Base-by-base conservation (phyloP, 331 rosid species). In the Rosa hybrid region DNA sequence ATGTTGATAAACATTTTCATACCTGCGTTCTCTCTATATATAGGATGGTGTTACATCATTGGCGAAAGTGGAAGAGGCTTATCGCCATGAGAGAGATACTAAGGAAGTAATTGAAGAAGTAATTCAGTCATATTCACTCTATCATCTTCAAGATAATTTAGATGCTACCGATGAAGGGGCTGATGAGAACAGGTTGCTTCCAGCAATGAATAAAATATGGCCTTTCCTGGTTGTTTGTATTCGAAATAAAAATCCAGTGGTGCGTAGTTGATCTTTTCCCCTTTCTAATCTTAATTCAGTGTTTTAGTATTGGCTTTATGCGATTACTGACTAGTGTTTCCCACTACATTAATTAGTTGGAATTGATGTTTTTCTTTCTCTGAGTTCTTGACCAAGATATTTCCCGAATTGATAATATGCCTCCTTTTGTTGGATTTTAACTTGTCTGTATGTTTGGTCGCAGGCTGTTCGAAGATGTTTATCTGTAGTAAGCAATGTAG, bases 121-220 rank as follows among this genome's bases (percentile, higher is more conserved):
- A 74, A 77, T 94, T 23, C 77, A 67, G 76, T 87, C 87, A 53
- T 72, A 39, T 30, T 91, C 94, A 20, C 72, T 90, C 39, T 90
- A 83, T 89, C 90, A 83, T 48, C 88, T 94, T 80, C 88, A 84
- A 81, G 98, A 95, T 84, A 84, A 87, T 54, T 75, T 93, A 67
- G 88, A 87, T 68, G 88, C 86, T 69, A 74, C 88, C 17, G 94
- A 89, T 64, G 96, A 89, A 74, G 97, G 87, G 76, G 67, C 89
- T 7, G 98, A 90, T 56, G 99, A 93, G 78, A 95, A 93, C 83
- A 81, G 99, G 89, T 75, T 93, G 85, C 99, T 93, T 90, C 99
- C 99, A 1, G 96, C 94, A 20, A 87, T 93, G 94, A 95, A 93
- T 86, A 95, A 91, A 81, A 87, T 93, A 85, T 95, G 98, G 99